phyloP scores from a whole-genome alignment of 768 basidiomycete genomes.

The Collybia nuda region DNA sequence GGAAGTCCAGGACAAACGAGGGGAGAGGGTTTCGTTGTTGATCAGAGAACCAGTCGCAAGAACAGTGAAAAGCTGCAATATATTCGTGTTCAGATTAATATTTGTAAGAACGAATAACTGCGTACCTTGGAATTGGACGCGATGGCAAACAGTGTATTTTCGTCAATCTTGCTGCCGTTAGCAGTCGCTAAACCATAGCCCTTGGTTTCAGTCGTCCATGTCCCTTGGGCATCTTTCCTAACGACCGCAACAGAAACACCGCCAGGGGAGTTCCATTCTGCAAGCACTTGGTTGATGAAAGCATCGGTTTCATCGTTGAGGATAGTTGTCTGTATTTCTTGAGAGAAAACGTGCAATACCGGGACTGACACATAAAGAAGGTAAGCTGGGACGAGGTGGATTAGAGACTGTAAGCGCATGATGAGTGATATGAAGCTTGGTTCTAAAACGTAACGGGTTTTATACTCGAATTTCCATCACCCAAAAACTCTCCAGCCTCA shows the following conservation, averaged over 20 bases:
- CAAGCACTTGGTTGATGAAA: constrained; percentile 7
- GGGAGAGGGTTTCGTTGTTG: constrained; percentile 22
- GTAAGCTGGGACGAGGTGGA: too few relatives aligned
- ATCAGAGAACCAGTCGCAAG: constrained; percentile 25
- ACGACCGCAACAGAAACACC: constrained; percentile 8
- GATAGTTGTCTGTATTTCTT: too few relatives aligned
- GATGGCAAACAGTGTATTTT: constrained; percentile 26
- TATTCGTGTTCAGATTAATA: background rate
- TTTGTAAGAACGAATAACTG: background rate
- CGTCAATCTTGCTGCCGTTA: constrained; percentile 11
- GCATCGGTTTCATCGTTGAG: constrained; percentile 1
- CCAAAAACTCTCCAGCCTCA: too few relatives aligned
- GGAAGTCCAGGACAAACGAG: constrained; percentile 23
- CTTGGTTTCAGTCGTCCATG: constrained; percentile 7
- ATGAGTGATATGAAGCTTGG: too few relatives aligned
- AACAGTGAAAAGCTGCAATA: constrained; percentile 21
- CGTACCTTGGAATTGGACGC: constrained; percentile 32
- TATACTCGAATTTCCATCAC: too few relatives aligned
- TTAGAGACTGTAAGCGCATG: too few relatives aligned
- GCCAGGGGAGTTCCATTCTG: constrained; percentile 8
- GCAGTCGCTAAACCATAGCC: constrained; percentile 4
- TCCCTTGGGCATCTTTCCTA: background rate
- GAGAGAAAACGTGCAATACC: too few relatives aligned
- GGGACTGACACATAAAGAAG: too few relatives aligned
- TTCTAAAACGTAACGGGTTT: too few relatives aligned